These are phyloP conservation scores for Rhizomucor miehei DNA, from an alignment of 371 early-diverging fungal species.

Conservation along the genomic window DNA sequence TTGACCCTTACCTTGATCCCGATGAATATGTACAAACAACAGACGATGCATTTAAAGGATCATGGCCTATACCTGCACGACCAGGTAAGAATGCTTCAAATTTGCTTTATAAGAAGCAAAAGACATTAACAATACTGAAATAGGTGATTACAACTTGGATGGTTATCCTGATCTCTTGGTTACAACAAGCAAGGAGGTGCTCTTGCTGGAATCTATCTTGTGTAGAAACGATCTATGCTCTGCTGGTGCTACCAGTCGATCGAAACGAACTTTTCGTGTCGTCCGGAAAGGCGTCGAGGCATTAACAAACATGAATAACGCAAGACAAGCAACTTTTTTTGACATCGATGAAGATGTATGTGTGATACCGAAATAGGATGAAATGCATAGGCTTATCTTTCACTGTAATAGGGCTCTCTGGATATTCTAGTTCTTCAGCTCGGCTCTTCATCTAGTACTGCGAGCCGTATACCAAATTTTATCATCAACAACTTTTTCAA, in stretches of 20 bases:
- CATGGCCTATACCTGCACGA: conserved; percentile 54
- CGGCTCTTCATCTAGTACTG: conserved; percentile 11
- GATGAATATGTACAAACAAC: conserved; percentile 45
- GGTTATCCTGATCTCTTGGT: conserved; percentile 89
- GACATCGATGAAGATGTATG: conserved; percentile 87
- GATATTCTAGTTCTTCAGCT: conserved; percentile 72
- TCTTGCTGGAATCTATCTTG: conserved; percentile 59
- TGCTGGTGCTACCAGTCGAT: conserved; percentile 27
- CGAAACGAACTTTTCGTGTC: conserved; percentile 56
- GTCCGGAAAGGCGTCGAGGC: conserved; percentile 60
- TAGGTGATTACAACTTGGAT: conserved; percentile 87
- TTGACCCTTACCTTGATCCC: conserved; percentile 37
- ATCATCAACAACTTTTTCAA: conserved; percentile 86
- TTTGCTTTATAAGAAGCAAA: too few species aligned
- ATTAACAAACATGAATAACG: conserved; percentile 44
- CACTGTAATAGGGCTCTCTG: conserved; percentile 64
- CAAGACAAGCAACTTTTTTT: conserved; percentile 71
- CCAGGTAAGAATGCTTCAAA: conserved; percentile 18
- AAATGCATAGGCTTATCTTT: background rate
- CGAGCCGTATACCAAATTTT: conserved; percentile 35
- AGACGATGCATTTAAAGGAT: conserved; percentile 54
- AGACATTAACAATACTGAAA: background rate
- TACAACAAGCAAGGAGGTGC: conserved; percentile 43
- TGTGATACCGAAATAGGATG: background rate
- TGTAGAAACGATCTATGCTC: conserved; percentile 52